Percentiles rank a stretch among this genome's conserved stretches.
phyloP scores from a whole-genome alignment of 345 rosid species.

The Boechera divaricarpa region DNA sequence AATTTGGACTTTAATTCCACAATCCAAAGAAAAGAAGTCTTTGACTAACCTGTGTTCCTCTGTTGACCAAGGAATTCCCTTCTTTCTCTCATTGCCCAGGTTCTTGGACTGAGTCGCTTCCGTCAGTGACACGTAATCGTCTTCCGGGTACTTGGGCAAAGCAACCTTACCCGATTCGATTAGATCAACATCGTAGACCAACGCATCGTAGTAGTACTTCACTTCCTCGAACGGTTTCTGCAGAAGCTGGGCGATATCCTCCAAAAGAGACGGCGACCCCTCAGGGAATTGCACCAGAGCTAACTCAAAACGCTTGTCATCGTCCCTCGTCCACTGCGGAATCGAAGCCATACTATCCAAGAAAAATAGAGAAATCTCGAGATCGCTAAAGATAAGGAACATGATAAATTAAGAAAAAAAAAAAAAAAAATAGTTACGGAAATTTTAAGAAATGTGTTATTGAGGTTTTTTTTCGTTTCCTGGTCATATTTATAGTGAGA shows the following conservation, averaged over 20 bases:
- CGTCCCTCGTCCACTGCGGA: neutral
- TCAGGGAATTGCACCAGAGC: neutral
- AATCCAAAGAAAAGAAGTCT: neutral
- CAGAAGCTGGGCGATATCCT: constrained; percentile 47
- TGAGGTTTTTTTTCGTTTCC: too few species aligned
- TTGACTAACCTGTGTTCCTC: constrained; percentile 26
- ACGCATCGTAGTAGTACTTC: constrained; percentile 49
- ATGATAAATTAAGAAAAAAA: too few species aligned
- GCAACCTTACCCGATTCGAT: constrained; percentile 59
- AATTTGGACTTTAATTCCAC: neutral
- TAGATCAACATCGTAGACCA: constrained; percentile 57
- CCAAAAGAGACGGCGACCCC: neutral
- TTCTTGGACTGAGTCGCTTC: neutral
- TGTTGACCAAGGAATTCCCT: constrained; percentile 52
- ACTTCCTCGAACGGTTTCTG: constrained; percentile 50
- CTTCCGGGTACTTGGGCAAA: constrained; percentile 46
- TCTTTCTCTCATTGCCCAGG: constrained; percentile 50
- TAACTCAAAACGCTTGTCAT: neutral
- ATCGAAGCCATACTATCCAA: neutral
- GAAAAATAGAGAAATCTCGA: neutral
- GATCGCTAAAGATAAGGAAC: too few species aligned
- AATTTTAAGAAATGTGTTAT: too few species aligned
- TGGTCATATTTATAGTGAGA: too few species aligned
- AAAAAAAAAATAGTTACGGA: too few species aligned
- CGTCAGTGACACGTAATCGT: neutral